A percentile compares a stretch with the other conserved stretches of the same genome.
Evolutionary conservation across 2,329 filamentous ascomycete genomes (phyloP).

Genomic region (Claviceps sp.): DNA sequence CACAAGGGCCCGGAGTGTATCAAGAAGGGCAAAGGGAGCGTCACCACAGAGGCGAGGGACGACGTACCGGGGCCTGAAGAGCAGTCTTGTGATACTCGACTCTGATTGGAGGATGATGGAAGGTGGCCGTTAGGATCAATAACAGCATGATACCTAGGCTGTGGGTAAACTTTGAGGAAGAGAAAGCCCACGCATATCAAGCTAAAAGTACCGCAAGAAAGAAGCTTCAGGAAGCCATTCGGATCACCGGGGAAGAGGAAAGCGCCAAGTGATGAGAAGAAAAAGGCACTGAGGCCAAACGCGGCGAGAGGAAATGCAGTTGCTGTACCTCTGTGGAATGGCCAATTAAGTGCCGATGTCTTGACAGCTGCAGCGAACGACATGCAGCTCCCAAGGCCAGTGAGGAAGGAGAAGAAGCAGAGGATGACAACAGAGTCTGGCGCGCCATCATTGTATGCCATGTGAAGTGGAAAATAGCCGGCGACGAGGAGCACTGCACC

Average conservation of each 20-base stretch:
- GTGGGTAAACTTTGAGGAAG: constrained; percentile 62
- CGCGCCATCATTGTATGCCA: constrained; percentile 57
- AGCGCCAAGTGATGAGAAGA: constrained; percentile 73
- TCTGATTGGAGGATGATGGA: constrained; percentile 1
- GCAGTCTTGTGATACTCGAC: background rate
- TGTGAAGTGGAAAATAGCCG: constrained; percentile 78
- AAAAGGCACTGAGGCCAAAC: constrained; percentile 90
- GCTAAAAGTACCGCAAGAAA: constrained; percentile 65
- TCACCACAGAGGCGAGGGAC: constrained; percentile 3
- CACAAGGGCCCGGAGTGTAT: background rate
- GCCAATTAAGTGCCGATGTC: constrained; percentile 78
- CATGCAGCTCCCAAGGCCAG: constrained; percentile 78
- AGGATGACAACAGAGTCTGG: constrained; percentile 45
- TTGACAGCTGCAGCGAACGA: constrained; percentile 88
- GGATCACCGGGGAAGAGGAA: constrained; percentile 74
- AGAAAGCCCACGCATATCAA: constrained; percentile 69
- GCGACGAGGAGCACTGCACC: constrained; percentile 59
- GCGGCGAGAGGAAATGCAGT: constrained; percentile 87
- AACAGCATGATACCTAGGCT: constrained; percentile 42
- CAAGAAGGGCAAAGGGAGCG: background rate
- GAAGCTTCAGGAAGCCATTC: constrained; percentile 63
- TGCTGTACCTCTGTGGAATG: constrained; percentile 78
- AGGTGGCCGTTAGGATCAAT: constrained; percentile 18
- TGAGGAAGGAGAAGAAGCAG: constrained; percentile 75
- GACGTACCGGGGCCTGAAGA: constrained; percentile 44